Conservation (phyloP, 2,329 filamentous ascomycete species). For the Furcasterigmium furcatum region DNA sequence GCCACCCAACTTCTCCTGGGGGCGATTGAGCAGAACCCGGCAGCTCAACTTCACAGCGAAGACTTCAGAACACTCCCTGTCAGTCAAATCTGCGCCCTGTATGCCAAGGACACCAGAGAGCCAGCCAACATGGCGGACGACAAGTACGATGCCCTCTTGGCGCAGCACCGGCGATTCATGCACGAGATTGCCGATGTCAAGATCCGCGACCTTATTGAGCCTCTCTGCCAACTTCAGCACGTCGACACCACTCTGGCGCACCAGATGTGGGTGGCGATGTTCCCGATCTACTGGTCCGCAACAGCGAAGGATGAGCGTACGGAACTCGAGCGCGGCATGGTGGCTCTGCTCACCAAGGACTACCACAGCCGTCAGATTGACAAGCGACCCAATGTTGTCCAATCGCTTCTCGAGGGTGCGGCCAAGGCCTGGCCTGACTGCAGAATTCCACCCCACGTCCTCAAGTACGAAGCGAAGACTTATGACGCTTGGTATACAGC, state of each 20-base stretch:
- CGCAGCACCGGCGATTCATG: slow-evolving; percentile 78
- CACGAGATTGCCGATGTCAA: slow-evolving; percentile 81
- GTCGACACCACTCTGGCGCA: slow-evolving; percentile 78
- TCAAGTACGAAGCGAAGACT: slow-evolving; percentile 91
- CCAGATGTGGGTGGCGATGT: slow-evolving; percentile 85
- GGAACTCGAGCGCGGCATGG: slow-evolving; percentile 87
- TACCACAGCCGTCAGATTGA: slow-evolving; percentile 94
- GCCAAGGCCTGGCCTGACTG: slow-evolving; percentile 82
- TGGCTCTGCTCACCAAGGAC: slow-evolving; percentile 88
- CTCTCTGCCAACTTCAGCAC: slow-evolving; percentile 88
- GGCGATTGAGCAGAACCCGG: slow-evolving; percentile 80
- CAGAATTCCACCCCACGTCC: slow-evolving; percentile 90
- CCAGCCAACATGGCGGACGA: slow-evolving; percentile 74
- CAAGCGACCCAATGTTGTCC: slow-evolving; percentile 91
- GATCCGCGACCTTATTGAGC: slow-evolving; percentile 84
- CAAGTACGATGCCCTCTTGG: slow-evolving; percentile 75
- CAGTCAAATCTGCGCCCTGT: slow-evolving; percentile 70
- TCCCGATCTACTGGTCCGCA: slow-evolving; percentile 92
- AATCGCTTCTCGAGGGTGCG: slow-evolving; percentile 85
- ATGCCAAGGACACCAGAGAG: slow-evolving; percentile 64
- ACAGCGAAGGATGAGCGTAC: slow-evolving; percentile 82
- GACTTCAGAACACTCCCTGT: slow-evolving; percentile 79
- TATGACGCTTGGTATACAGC: slow-evolving; percentile 99
- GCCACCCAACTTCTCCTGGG: slow-evolving; percentile 91
- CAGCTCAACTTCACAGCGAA: slow-evolving; percentile 73